These are phyloP conservation scores for Aspergillus sojae DNA, from an alignment of 2,329 filamentous ascomycete genomes.

Conservation along the genomic window DNA sequence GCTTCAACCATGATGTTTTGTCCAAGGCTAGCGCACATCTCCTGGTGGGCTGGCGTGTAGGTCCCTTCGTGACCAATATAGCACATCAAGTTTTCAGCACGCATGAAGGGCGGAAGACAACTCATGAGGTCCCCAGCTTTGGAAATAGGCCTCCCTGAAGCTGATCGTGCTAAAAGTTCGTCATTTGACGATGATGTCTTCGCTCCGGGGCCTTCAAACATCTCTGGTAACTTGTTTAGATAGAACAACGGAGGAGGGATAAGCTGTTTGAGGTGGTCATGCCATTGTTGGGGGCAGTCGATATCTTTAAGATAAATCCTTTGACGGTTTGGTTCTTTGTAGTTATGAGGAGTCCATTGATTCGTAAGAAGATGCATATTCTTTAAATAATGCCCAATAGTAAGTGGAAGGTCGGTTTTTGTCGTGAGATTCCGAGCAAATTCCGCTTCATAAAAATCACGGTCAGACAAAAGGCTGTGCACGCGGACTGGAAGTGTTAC, in stretches of 20 bases:
- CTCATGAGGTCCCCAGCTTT: conserved; percentile 93
- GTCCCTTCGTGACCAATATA: conserved; percentile 98
- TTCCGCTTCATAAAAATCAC: conserved; percentile 61
- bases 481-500: conserved; percentile 27
- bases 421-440: conserved; percentile 78
- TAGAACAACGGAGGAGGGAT: conserved; percentile 87
- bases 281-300: conserved; percentile 88
- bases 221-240: conserved; percentile 75
- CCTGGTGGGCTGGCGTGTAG: conserved; percentile 90
- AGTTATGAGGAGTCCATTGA: conserved; percentile 76
- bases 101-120: conserved; percentile 81
- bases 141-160: conserved; percentile 61
- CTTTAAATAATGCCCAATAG: conserved; percentile 84
- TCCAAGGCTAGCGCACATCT: conserved; percentile 95
- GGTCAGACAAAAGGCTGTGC: conserved; percentile 18
- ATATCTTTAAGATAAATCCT: conserved; percentile 96
- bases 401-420: conserved; percentile 77
- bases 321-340: conserved; percentile 76
- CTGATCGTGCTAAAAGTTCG: conserved; percentile 42
- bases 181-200: conserved; percentile 45
- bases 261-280: conserved; percentile 72
- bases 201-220: conserved; percentile 58
- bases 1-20: conserved; percentile 99
- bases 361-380: conserved; percentile 83
- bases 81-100: conserved; percentile 96